phyloP scores from a whole-genome alignment of 768 basidiomycete species.

The Amyloporia xantha region DNA sequence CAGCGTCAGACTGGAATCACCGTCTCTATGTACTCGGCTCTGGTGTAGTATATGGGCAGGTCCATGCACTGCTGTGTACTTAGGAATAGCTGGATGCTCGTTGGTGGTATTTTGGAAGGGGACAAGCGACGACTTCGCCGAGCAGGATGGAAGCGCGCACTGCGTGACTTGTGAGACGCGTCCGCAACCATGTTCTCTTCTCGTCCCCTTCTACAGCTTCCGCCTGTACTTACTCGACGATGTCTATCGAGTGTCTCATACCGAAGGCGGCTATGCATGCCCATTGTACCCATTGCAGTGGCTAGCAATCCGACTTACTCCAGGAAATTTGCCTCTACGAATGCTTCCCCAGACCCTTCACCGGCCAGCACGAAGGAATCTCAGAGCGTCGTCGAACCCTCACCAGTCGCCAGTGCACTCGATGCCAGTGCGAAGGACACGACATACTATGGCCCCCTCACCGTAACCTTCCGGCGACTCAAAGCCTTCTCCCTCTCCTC shows the following conservation, averaged over 20 bases:
- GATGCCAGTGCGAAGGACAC: background rate
- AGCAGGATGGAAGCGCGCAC: background rate
- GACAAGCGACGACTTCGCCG: background rate
- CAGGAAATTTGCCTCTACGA: background rate
- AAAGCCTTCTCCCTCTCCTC: constrained; percentile 83
- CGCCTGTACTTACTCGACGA: background rate
- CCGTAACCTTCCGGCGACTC: constrained; percentile 65
- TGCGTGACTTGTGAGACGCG: background rate
- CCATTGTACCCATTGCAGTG: background rate
- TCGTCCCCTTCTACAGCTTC: background rate
- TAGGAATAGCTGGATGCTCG: background rate
- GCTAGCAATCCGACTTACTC: background rate
- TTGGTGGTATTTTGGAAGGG: background rate
- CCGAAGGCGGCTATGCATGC: background rate
- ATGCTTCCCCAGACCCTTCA: background rate
- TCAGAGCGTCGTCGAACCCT: background rate
- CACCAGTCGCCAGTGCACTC: background rate
- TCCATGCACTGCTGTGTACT: constrained; percentile 44
- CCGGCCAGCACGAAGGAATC: background rate
- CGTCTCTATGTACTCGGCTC: constrained; percentile 85
- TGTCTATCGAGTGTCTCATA: background rate
- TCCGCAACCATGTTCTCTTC: background rate
- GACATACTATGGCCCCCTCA: constrained; percentile 67
- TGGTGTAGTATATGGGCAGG: constrained; percentile 69
- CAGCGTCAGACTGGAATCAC: constrained; percentile 21